Evolutionary conservation across 1,284 basidiomycete species (phyloP).

Genomic region (Xerocomus minutiporus): DNA sequence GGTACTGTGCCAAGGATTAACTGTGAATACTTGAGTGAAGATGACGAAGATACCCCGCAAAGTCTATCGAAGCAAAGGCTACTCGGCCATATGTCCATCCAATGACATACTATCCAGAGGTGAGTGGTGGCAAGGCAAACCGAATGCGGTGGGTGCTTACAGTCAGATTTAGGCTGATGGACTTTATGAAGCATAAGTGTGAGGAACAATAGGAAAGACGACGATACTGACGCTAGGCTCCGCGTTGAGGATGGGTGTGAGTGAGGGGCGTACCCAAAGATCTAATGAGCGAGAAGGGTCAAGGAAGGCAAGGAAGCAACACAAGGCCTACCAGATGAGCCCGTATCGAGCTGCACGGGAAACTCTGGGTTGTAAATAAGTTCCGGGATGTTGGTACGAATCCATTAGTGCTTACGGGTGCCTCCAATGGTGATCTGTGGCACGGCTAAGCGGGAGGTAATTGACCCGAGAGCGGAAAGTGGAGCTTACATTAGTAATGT

Average conservation of each 20-base stretch:
- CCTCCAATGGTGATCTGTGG: conserved; percentile 61
- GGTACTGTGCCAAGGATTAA: conserved; percentile 42
- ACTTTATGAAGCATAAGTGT: conserved; percentile 30
- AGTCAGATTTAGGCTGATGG: conserved; percentile 51
- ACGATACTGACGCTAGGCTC: conserved; percentile 47
- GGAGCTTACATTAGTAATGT: conserved; percentile 61
- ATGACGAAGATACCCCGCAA: conserved; percentile 55
- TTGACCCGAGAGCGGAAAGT: conserved; percentile 4
- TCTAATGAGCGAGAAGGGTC: conserved; percentile 38
- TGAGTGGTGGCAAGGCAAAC: conserved; percentile 3
- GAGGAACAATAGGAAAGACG: not conserved
- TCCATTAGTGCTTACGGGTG: conserved; percentile 40
- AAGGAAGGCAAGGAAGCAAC: not conserved
- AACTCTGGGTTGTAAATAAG: conserved; percentile 42
- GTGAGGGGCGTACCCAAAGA: conserved; percentile 62
- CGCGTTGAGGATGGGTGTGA: conserved; percentile 49
- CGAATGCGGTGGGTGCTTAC: conserved; percentile 36
- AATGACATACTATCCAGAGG: conserved; percentile 58
- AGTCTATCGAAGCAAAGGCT: conserved; percentile 55
- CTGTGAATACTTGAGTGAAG: conserved; percentile 1
- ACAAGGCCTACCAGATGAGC: conserved; percentile 69
- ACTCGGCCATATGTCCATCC: conserved; percentile 70
- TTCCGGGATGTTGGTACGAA: not conserved
- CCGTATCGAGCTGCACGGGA: conserved; percentile 72
- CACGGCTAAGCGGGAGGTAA: conserved; percentile 3